Evolutionary conservation across 305 asterid species (phyloP), one percentile per base, ranked within the genome.

Genomic region (Fraxinus sp.): DNA sequence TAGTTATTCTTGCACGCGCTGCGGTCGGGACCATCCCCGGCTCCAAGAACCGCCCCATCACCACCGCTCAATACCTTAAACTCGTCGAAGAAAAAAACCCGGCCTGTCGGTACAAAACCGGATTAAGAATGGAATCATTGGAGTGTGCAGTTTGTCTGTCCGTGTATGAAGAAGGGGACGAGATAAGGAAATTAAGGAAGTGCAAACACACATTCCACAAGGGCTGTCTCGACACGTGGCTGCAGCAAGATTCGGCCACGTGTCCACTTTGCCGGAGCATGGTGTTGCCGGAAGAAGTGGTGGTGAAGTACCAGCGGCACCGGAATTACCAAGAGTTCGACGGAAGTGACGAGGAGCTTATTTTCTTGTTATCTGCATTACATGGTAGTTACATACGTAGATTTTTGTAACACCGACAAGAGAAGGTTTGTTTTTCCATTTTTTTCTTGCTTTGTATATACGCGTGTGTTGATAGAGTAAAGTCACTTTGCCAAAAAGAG

Each of bases 151-250:
- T 93, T 77, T 93, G 97, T 76, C 79, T 93, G 7, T 88, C 92
- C 0, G 9, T 14, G 4, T 88, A 87, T 22, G 94, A 91, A 52
- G 91, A 91, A 28, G 95, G 93, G 13, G 97, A 93, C 1, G 87
- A 86, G 81, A 81, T 93, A 30, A 86, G 97, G 85, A 87, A 84
- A 70, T 78, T 93, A 66, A 66, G 20, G 78, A 90, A 91, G 82
- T 93, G 95, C 83, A 82, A 77, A 46, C 95, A 93, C 76, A 82
- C 88, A 0, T 92, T 91, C 82, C 97, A 92, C 33, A 91, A 89
- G 87, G 82, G 83, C 8, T 93, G 97, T 77, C 77, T 93, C 5
- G 97, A 93, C 91, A 86, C 89, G 86, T 93, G 97, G 97, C 91
- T 93, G 33, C 92, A 82, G 81, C 87, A 83, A 10, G 91, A 90